Base-by-base conservation (phyloP, 352 stramenopile species). In the Phytophthora tubulina region DNA sequence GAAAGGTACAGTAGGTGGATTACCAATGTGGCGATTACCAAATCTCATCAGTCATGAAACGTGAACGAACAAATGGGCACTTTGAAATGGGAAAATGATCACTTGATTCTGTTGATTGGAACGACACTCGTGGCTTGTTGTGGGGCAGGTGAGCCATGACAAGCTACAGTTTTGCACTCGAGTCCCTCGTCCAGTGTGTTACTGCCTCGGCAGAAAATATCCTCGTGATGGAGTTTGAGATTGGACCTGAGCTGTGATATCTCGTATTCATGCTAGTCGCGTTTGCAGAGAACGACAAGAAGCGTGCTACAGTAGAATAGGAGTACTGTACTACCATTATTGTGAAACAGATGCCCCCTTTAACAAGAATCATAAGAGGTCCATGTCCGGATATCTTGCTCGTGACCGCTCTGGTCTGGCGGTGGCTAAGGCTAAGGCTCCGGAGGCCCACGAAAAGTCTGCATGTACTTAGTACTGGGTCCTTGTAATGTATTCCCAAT, bases 161-260 rank as follows among this genome's bases (percentile, higher is more conserved):
- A 10, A 46, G 39, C 39, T 67, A 54, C 14, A 38, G 31, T 52
- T 67, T 48, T 63, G 63, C 36, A 42, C 61, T 50, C 14, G 14
- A 54, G 14, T 61, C 49, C 42, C 52, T 63, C 42, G 27, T 11
- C 21, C 15, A 51, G 38, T 38, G 15, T 49, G 39, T 49, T 70
- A 63, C 51, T 63, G 27, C 33, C 21, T 35, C n/a, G 27, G 10
- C 17, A 56, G 45, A 63, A 38, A 62, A 51, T 69, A 56, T 31
- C 32, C 33, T 7, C 7, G 33, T 38, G 62, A 63, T 70, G 6
- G 17, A 57, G 41, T 56, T 64, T 57, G 51, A 63, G 62, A 69
- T 70, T 59, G 36, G 27, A 3, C 21, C 21, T 27, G 21, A 27
- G 21, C 1, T 44, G 31, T 35, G n/a, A 33, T 46, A 3, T 54